Conservation (phyloP, 257 asterid species). For the Lantana camara region DNA sequence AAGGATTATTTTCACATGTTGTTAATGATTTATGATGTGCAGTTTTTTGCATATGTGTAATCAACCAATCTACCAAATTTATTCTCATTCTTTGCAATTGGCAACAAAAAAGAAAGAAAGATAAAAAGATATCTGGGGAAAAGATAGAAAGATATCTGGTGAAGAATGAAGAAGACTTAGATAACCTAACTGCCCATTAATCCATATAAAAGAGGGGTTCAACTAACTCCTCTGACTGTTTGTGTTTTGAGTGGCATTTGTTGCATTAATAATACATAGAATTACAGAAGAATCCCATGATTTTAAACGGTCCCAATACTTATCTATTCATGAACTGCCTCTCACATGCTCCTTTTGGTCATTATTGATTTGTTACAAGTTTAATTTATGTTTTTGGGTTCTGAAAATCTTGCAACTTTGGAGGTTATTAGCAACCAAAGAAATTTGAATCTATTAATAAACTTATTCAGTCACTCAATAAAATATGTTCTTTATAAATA, state of each 20-base stretch:
- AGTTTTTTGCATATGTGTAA: too few relatives aligned
- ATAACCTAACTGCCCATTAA: constrained; percentile 36
- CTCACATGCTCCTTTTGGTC: constrained; percentile 40
- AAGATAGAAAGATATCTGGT: not conserved
- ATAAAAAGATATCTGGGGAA: too few relatives aligned
- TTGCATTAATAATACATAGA: too few relatives aligned
- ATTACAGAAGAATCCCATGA: constrained; percentile 31
- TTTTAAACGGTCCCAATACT: constrained; percentile 22
- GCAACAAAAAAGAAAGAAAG: not conserved
- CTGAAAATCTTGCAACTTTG: not conserved
- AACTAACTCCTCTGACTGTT: constrained; percentile 31
- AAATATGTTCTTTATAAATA: too few relatives aligned
- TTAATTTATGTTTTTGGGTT: not conserved
- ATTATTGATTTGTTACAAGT: constrained; percentile 24
- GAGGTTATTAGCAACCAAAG: not conserved
- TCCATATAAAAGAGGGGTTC: constrained; percentile 28
- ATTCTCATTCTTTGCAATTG: not conserved
- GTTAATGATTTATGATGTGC: too few relatives aligned
- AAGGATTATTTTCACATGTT: too few relatives aligned
- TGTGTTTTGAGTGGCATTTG: constrained; percentile 34
- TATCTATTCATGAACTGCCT: constrained; percentile 47
- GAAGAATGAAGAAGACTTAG: constrained; percentile 24
- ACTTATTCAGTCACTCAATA: too few relatives aligned
- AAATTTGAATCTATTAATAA: too few relatives aligned
- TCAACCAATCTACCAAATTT: constrained; percentile 24